Percentiles rank a stretch among this genome's conserved stretches.
Evolutionary conservation across 306 rosid genomes (phyloP).

Genomic region (Ziziphus jujuba): DNA sequence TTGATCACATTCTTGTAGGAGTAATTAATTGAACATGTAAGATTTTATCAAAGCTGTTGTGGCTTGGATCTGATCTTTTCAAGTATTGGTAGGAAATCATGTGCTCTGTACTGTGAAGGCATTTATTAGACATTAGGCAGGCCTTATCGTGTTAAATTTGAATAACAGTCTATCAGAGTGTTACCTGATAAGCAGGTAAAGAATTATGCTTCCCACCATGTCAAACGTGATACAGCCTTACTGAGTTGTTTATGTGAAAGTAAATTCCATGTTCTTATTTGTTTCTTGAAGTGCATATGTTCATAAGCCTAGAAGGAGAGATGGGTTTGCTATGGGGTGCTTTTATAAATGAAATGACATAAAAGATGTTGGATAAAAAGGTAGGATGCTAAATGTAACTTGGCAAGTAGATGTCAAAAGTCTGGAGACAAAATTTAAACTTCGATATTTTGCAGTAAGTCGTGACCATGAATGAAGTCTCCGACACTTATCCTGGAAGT

Average conservation of each 20-base stretch:
- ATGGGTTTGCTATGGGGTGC: background rate
- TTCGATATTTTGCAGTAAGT: no score
- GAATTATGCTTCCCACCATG: background rate
- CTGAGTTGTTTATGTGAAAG: background rate
- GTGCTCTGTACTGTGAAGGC: no score
- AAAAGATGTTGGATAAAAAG: background rate
- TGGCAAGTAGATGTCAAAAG: background rate
- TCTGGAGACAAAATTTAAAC: background rate
- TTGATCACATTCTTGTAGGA: no score
- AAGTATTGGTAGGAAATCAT: no score
- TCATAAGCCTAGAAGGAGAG: background rate
- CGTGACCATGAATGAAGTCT: no score
- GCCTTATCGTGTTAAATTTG: background rate
- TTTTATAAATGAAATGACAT: background rate
- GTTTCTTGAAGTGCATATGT: background rate
- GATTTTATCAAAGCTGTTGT: no score
- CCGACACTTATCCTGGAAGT: no score
- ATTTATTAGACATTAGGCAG: background rate
- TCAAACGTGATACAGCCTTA: background rate
- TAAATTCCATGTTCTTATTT: background rate
- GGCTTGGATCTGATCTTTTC: no score
- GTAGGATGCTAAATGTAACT: background rate
- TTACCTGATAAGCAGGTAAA: background rate
- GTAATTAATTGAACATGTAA: no score
- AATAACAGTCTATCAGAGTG: background rate